phyloP scores from a whole-genome alignment of 495 filamentous ascomycete species.

The Extremus antarcticus region DNA sequence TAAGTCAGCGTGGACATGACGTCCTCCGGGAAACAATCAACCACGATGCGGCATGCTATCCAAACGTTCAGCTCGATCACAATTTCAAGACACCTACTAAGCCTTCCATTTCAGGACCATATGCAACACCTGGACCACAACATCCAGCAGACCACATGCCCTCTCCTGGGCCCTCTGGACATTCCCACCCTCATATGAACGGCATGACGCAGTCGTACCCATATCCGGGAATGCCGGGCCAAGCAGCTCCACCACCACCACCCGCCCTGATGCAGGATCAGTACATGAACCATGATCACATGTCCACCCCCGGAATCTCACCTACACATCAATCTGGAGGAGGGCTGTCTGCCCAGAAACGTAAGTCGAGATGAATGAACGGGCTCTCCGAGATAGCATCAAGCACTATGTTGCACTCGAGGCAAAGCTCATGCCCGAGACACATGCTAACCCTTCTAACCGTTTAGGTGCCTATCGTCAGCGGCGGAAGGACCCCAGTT shows the following conservation, averaged over 20 bases:
- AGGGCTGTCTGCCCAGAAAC: not conserved
- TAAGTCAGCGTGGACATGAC: too few species aligned
- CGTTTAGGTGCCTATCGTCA: conserved; percentile 90
- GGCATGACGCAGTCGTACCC: conserved; percentile 6
- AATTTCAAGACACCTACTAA: too few species aligned
- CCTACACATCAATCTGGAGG: conserved; percentile 32
- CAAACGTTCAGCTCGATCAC: too few species aligned
- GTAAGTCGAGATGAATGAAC: too few species aligned
- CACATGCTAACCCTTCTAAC: too few species aligned
- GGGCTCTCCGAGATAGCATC: too few species aligned
- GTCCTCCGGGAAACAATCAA: too few species aligned
- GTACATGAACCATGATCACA: conserved; percentile 13
- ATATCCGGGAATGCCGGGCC: conserved; percentile 6
- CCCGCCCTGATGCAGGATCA: conserved; percentile 15
- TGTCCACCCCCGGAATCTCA: conserved; percentile 34
- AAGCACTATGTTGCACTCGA: too few species aligned
- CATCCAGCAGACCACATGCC: not conserved
- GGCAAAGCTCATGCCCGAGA: too few species aligned
- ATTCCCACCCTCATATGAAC: not conserved
- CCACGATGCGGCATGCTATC: too few species aligned
- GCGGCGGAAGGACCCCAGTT: conserved; percentile 90
- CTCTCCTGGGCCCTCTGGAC: not conserved
- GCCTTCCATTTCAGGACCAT: not conserved
- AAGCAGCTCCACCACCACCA: not conserved
- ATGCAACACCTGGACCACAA: not conserved